Base-by-base conservation (phyloP, 2,329 filamentous ascomycete species). In the Ophiostoma perfectum region DNA sequence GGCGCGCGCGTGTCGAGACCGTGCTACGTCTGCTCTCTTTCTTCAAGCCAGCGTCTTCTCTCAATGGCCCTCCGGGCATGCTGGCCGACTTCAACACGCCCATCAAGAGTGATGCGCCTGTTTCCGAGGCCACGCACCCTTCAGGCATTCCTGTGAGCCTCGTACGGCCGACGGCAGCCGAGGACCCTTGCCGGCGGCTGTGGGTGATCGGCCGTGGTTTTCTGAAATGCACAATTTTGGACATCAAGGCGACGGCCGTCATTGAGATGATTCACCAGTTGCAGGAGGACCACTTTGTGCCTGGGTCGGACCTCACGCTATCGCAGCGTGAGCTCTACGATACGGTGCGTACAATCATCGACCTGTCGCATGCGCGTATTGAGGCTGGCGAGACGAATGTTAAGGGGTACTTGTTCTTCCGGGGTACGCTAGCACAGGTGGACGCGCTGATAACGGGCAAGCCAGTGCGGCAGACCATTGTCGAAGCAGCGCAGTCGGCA, bases 361-460 rank as follows among this genome's bases (percentile, higher is more conserved):
- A 62, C 12, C 14, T 72, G 60, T 36, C 66, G 27, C 68, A 69
- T 12, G 64, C 39, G 5, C 72, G 72, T 63, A 58, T 73, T 42
- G 58, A 68, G 65, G 69, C 60, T 3, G 72, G 72, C 68, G 72
- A 73, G 69, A 73, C 72, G 44, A 73, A 71, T 60, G 70, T 72
- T 64, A 72, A 72, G 67, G 67, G 70, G 41, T 69, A 68, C 60
- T 38, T 70, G 38, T 69, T 73, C 52, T 70, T 72, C 64, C 27
- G 62, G 27, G 65, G 65, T 38, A 66, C 68, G 3, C 65, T 71
- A 39, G 71, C 70, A 3, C 72, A 73, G 67, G 68, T 71, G 38
- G 70, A 72, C 11, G 71, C 72, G 8, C 52, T 72, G 14, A 67
- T 71, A 38, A 64, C 18, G 8, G 72, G 70, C 44, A 39, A 45